Evolutionary conservation across 139 green algal species (phyloP).

Genomic region (Volvox reticuliferus): DNA sequence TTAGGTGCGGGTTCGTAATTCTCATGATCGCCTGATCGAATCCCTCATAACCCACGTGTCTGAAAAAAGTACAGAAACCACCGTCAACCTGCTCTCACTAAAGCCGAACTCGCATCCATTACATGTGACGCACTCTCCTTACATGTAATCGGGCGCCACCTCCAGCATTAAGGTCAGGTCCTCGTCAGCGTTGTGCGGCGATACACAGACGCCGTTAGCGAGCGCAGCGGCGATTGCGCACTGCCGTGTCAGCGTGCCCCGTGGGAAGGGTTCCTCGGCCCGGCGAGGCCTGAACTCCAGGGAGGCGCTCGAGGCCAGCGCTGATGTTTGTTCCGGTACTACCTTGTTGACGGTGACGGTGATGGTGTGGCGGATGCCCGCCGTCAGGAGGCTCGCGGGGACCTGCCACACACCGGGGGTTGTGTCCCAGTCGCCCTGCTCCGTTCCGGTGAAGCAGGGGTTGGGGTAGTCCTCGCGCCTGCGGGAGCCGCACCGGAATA

Average conservation of each 20-base stretch:
- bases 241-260: slow-evolving; percentile 13
- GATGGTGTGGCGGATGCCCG: background rate
- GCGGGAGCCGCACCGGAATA: background rate
- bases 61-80: too few relatives aligned
- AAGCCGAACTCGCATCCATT: background rate
- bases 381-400: background rate
- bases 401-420: background rate
- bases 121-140: background rate
- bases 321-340: background rate
- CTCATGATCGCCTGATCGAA: too few relatives aligned
- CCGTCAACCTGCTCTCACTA: too few relatives aligned
- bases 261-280: background rate
- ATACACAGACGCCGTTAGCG: background rate
- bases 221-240: background rate
- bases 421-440: background rate
- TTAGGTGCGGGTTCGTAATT: too few relatives aligned
- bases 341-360: slow-evolving; percentile 24
- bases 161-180: background rate
- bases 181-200: slow-evolving; percentile 18
- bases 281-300: background rate
- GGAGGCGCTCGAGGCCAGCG: background rate
- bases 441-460: slow-evolving; percentile 10
- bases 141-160: background rate
- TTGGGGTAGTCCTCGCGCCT: slow-evolving; percentile 25
- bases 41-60: too few relatives aligned